Evolutionary conservation across 148 eudicot genomes (phyloP).

Genomic region (Dianthus caryophyllus): DNA sequence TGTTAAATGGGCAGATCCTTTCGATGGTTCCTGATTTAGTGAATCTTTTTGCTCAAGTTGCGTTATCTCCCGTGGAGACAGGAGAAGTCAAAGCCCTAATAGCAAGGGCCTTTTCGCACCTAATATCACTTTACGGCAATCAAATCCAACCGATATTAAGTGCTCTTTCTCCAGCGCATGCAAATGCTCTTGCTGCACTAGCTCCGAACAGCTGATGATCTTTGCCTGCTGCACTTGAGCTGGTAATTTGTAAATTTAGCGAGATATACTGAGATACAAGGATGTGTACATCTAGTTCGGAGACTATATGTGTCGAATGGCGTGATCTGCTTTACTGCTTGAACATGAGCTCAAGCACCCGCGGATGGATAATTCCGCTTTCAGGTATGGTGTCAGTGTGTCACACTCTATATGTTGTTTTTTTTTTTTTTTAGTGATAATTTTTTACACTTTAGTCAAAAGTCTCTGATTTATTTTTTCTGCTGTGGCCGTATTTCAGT

Average conservation of each 20-base stretch:
- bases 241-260: slow-evolving; percentile 7
- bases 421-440: too few relatives aligned
- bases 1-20: slow-evolving; percentile 47
- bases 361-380: neutral
- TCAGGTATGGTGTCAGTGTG: neutral
- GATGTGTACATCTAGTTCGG: slow-evolving; percentile 12
- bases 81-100: slow-evolving; percentile 71
- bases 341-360: neutral
- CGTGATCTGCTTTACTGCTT: neutral
- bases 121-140: slow-evolving; percentile 79
- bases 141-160: slow-evolving; percentile 87
- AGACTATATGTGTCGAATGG: neutral
- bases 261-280: slow-evolving; percentile 13
- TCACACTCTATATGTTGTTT: neutral
- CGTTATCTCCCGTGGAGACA: slow-evolving; percentile 68
- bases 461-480: too few relatives aligned
- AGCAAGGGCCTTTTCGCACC: slow-evolving; percentile 85
- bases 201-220: slow-evolving; percentile 60
- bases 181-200: slow-evolving; percentile 80
- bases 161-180: slow-evolving; percentile 75
- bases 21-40: slow-evolving; percentile 78
- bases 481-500: neutral
- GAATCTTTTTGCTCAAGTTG: slow-evolving; percentile 80
- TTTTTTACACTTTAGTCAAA: too few relatives aligned
- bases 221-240: neutral